These are phyloP conservation scores for Tripidium arundinaceum DNA, from an alignment of 202 grass and related monocot species.

Conservation along the genomic window DNA sequence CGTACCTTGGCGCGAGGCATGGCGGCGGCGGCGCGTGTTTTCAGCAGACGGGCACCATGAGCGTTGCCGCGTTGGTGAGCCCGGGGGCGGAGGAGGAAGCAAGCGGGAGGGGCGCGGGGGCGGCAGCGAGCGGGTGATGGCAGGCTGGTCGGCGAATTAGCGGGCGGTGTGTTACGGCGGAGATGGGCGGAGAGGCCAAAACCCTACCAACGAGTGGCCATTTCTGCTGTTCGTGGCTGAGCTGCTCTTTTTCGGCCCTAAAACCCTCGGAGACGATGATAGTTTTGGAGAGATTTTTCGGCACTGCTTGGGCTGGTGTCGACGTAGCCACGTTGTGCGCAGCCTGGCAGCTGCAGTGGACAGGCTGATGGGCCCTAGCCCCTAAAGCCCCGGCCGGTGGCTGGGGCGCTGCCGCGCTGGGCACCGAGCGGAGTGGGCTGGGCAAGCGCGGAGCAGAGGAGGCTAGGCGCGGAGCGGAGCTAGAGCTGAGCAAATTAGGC, in stretches of 20 bases:
- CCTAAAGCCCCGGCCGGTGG: no score
- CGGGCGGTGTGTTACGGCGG: background rate
- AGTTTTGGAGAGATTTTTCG: background rate
- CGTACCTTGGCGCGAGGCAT: background rate
- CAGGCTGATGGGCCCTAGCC: background rate
- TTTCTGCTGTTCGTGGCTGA: background rate
- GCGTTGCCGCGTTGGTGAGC: background rate
- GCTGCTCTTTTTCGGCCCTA: slow-evolving; percentile 11
- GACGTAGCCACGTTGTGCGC: background rate
- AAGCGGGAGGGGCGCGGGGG: background rate
- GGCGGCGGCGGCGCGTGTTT: background rate
- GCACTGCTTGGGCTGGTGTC: background rate
- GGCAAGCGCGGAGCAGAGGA: no score
- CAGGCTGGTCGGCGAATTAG: background rate
- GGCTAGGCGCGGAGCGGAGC: no score
- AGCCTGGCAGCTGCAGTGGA: background rate
- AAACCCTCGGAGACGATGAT: background rate
- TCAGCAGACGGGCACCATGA: background rate
- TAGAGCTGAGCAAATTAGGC: no score
- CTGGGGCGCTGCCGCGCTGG: background rate
- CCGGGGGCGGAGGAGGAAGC: background rate
- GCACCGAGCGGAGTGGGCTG: background rate
- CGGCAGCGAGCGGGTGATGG: background rate
- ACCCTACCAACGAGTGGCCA: slow-evolving; percentile 6
- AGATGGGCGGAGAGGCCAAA: background rate